Evolutionary conservation across 768 basidiomycete genomes (phyloP), one percentile per base, ranked within the genome.

Genomic region (Agaricus blazei): DNA sequence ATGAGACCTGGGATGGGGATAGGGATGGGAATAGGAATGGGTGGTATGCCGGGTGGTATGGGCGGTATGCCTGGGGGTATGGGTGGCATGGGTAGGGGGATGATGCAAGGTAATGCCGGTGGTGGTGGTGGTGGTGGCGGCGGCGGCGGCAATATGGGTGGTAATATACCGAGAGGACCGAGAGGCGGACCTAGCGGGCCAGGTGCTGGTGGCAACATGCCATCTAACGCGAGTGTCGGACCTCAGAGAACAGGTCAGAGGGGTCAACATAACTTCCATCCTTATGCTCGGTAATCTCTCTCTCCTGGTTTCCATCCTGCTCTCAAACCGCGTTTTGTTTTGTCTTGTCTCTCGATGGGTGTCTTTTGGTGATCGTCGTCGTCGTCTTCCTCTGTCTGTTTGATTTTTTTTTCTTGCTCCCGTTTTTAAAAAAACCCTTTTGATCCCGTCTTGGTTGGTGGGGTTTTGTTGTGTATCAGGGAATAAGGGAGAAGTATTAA

Each of bases 211-310:
- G 31, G 23, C 0, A 72, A 70, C 2, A 78, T 81, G 62, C 78
- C 54, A 14, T 19, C 75, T 12, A 79, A 76, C 5, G 70, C 79
- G 2, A 79, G 82, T 49, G 84, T 85, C 51, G 89, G 89, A 0
- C 89, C 88, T 3, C 87, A 89, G 68, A 77, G 90, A 53, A 79
- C 82, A 9, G 76, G 83, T 8, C 84, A 86, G 63, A 73, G 89
- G 36, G 88, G 90, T 34, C 85, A 88, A 63, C 88, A 91, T 69
- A 81, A 83, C 60, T 93, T 87, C 71, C 90, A 92, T 63, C 90
- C 90, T 0, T 93, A 93, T 62, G 85, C 88, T 31, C 85, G 89
- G 60, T 89, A 48, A 59, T 45, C 11, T n/a, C 6, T 40, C 19
- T 42, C 28, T 19, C 19, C 19, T 19, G 19, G 19, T 19, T 19